Base-by-base conservation (phyloP, 441 rosid species). In the Populus tomentosa region DNA sequence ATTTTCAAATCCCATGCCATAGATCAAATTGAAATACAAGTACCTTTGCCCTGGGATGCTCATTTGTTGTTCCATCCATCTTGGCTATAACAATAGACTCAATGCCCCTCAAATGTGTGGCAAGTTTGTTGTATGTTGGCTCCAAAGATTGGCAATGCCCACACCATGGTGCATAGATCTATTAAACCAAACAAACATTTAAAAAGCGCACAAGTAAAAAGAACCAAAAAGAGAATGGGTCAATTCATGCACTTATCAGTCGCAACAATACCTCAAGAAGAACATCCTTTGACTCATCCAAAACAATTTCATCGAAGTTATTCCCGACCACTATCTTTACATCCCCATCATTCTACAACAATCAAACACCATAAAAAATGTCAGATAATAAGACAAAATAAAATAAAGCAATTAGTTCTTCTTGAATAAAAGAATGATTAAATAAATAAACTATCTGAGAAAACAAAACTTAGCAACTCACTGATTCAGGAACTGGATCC, bases 81-180 rank as follows among this genome's bases (percentile, higher is more conserved):
- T 96, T 96, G 59, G 98, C 95, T 75, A 96, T 86, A 79, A 96
- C 92, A 65, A 96, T 80, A 38, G 98, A 94, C 38, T 96, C 97
- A 74, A 96, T 89, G 65, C 80, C 89, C 4, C 76, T 84, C 64
- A 96, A 87, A 87, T 94, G 94, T 86, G 90, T 92, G 70, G 92
- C 99, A 81, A 96, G 97, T 80, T 94, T 96, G 91, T 89, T 86
- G 73, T 94, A 96, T 68, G 90, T 92, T 68, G 97, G 97, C 86
- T 96, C 99, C 21, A 96, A 85, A 64, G 99, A 79, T 87, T 96
- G 97, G 86, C 99, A 96, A 84, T 96, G 99, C 76, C 99, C 98
- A 77, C 99, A 96, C 99, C 99, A 94, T 64, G 99, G 97, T 75
- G 99, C 99, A 77, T 94, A 90, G 71, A 96, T 89, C 99, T 95